Evolutionary conservation across 495 filamentous ascomycete genomes (phyloP).

Genomic region (Platismatia glauca): DNA sequence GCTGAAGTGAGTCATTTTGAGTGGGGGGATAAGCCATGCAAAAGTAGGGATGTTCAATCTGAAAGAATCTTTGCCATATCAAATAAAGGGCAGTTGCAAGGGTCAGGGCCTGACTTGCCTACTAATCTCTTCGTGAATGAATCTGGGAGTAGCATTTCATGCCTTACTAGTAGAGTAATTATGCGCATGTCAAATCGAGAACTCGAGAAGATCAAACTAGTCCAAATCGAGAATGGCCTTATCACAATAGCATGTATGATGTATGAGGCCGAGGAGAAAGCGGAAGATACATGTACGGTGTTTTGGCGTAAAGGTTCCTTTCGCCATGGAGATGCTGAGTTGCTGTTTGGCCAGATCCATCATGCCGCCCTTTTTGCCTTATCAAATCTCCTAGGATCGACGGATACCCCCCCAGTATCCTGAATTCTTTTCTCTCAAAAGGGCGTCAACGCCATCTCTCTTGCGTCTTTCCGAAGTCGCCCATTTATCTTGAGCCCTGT

Average conservation of each 20-base stretch:
- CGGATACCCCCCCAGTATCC: no score
- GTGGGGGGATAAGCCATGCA: no score
- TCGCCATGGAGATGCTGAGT: background rate
- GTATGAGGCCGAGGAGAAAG: background rate
- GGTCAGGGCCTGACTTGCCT: no score
- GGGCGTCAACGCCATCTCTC: background rate
- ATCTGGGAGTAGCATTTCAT: no score
- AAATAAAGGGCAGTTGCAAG: no score
- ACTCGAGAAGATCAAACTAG: background rate
- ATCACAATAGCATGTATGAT: background rate
- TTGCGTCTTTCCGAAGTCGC: no score
- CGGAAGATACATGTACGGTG: background rate
- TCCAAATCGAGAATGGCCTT: background rate
- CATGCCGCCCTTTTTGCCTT: background rate
- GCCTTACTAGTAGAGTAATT: no score
- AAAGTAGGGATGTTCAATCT: no score
- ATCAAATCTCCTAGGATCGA: background rate
- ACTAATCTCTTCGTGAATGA: no score
- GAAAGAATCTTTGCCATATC: no score
- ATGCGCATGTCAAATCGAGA: background rate
- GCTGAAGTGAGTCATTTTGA: no score
- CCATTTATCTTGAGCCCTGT: background rate
- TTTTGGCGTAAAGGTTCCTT: no score
- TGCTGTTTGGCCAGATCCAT: background rate
- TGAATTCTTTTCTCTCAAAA: background rate